Conservation (phyloP, 2,329 filamentous ascomycete species). For the Aspergillus sp. region DNA sequence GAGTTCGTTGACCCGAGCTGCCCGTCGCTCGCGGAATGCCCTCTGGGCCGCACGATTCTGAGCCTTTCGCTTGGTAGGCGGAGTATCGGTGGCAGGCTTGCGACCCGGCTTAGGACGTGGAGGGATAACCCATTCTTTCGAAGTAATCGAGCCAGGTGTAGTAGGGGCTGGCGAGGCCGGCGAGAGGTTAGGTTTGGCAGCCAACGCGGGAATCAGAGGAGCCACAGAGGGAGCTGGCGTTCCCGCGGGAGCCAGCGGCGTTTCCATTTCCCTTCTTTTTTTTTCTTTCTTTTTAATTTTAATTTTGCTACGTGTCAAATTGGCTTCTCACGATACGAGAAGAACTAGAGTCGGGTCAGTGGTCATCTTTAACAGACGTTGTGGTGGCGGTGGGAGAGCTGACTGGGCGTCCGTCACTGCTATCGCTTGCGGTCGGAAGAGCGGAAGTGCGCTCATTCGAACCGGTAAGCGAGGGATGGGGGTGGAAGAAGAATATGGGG, state of each 20-base stretch:
- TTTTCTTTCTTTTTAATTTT: constrained; percentile 3
- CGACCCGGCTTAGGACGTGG: constrained; percentile 81
- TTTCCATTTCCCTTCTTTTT: constrained; percentile 22
- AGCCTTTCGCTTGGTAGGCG: constrained; percentile 84
- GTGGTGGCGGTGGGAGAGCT: not conserved
- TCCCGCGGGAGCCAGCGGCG: constrained; percentile 13
- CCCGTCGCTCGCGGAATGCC: constrained; percentile 79
- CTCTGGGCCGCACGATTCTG: constrained; percentile 90
- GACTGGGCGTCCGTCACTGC: constrained; percentile 9
- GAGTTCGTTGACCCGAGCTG: constrained; percentile 68
- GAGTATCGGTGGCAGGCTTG: constrained; percentile 88
- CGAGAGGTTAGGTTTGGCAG: constrained; percentile 31
- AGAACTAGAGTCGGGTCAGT: constrained; percentile 17
- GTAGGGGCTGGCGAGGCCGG: constrained; percentile 28
- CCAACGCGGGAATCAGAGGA: constrained; percentile 32
- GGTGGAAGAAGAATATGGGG: not conserved
- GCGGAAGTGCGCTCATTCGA: constrained; percentile 27
- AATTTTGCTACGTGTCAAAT: not conserved
- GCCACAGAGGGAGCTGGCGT: constrained; percentile 29
- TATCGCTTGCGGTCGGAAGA: constrained; percentile 25
- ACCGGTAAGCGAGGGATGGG: constrained; percentile 21
- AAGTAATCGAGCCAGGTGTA: constrained; percentile 53
- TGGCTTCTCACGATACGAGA: constrained; percentile 1
- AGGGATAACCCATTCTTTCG: constrained; percentile 78
- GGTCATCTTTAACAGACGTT: constrained; percentile 4